phyloP scores from a whole-genome alignment of 371 early-diverging fungal species.

The Rhizopus arrhizus region DNA sequence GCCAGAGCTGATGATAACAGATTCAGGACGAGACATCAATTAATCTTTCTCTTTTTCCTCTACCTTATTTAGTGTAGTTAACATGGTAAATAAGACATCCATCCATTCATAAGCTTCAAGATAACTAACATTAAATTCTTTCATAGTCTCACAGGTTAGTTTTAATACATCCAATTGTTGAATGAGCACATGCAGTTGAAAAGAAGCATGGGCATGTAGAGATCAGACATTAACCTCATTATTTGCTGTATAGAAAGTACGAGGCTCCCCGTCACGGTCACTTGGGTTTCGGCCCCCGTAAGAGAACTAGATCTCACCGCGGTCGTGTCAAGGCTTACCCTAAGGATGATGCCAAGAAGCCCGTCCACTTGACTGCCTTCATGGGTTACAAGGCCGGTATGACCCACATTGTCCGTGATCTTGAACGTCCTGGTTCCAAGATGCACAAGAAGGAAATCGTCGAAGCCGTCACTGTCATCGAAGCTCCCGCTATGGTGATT shows the following conservation, averaged over 20 bases:
- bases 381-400: conserved; percentile 99
- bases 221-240: background rate
- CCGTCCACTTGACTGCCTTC: conserved; percentile 99
- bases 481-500: conserved; percentile 98
- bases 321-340: conserved; percentile 99
- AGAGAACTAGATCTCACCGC: conserved; percentile 94
- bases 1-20: too few relatives aligned
- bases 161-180: background rate
- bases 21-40: background rate
- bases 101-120: conserved; percentile 2
- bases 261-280: conserved; percentile 96
- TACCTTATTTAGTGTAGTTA: conserved; percentile 1
- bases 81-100: conserved; percentile 3
- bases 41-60: conserved; percentile 5
- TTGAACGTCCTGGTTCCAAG: conserved; percentile 97
- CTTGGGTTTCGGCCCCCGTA: conserved; percentile 99
- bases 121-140: background rate
- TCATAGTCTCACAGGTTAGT: conserved; percentile 1
- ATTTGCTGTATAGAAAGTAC: conserved; percentile 10
- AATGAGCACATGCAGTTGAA: background rate
- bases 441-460: conserved; percentile 99
- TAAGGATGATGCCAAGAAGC: conserved; percentile 94
- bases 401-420: conserved; percentile 99
- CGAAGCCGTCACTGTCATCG: conserved; percentile 99
- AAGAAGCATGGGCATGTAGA: background rate